Evolutionary conservation across 2,329 filamentous ascomycete genomes (phyloP).

Genomic region (Alternaria brassicicola): DNA sequence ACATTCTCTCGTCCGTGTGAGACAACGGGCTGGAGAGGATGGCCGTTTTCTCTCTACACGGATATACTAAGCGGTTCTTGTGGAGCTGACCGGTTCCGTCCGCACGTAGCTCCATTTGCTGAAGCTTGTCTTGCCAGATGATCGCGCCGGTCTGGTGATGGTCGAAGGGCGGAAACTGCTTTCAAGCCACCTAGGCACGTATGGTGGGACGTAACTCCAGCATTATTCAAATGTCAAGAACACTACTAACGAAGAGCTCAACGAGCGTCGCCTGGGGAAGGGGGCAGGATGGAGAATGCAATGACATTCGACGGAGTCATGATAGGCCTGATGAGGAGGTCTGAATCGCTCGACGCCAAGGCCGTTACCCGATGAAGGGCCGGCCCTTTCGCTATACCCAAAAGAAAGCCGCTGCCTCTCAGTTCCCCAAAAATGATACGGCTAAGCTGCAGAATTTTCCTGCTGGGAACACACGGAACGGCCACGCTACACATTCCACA

Average conservation of each 20-base stretch:
- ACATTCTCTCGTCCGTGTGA: background rate
- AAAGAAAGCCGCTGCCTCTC: slow-evolving; percentile 20
- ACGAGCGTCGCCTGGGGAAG: background rate
- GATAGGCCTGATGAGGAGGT: slow-evolving; percentile 2
- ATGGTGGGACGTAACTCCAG: background rate
- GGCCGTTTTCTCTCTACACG: background rate
- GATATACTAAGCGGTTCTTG: background rate
- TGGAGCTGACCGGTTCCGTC: background rate
- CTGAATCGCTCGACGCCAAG: slow-evolving; percentile 20
- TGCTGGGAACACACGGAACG: slow-evolving; percentile 14
- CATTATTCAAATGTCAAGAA: background rate
- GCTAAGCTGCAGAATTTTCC: slow-evolving; percentile 38
- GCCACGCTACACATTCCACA: slow-evolving; percentile 13
- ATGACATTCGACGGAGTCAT: background rate
- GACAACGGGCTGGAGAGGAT: background rate
- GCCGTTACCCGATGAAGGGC: slow-evolving; percentile 30
- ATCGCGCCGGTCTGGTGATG: background rate
- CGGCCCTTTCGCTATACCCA: slow-evolving; percentile 29
- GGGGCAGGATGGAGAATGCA: background rate
- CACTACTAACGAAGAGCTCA: background rate
- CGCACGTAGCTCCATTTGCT: background rate
- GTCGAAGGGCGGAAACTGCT: background rate
- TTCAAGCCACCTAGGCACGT: background rate
- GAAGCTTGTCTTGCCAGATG: background rate
- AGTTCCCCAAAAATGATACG: slow-evolving; percentile 17